A percentile compares a stretch with the other conserved stretches of the same genome.
Evolutionary conservation across 192 early-diverging fungal genomes (phyloP).

Genomic region (Coemansia sp.): DNA sequence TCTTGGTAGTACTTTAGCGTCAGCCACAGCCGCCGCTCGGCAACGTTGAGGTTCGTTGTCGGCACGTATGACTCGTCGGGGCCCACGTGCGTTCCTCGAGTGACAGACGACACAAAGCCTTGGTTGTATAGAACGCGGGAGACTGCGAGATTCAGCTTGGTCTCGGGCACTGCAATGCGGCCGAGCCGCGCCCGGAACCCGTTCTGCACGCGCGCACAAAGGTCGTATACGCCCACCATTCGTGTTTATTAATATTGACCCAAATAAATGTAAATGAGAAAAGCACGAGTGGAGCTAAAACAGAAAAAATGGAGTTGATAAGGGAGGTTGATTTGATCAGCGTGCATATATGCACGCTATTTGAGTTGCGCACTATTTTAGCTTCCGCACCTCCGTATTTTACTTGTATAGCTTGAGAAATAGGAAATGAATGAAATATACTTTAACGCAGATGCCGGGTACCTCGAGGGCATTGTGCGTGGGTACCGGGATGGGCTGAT

Average conservation of each 20-base stretch:
- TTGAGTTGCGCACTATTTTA: background rate
- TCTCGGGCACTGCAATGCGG: conserved; percentile 83
- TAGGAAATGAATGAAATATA: conserved; percentile 49
- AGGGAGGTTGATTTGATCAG: background rate
- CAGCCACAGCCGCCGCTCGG: conserved; percentile 87
- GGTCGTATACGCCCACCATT: conserved; percentile 81
- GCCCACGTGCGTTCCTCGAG: conserved; percentile 72
- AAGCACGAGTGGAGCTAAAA: background rate
- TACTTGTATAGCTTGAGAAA: background rate
- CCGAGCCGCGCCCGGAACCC: conserved; percentile 79
- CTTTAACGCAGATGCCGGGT: conserved; percentile 92
- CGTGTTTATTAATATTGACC: no score
- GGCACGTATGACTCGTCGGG: conserved; percentile 73
- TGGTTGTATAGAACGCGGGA: conserved; percentile 85
- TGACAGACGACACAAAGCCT: conserved; percentile 82
- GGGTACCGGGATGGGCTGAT: conserved; percentile 91
- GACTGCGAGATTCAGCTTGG: conserved; percentile 84
- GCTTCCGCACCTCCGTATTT: background rate
- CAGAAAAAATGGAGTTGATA: background rate
- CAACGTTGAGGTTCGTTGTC: conserved; percentile 79
- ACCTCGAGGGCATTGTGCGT: conserved; percentile 90
- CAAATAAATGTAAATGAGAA: background rate
- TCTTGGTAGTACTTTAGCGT: conserved; percentile 90
- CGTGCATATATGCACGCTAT: background rate
- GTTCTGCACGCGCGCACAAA: conserved; percentile 89